Evolutionary conservation across 768 basidiomycete genomes (phyloP), one percentile per base, ranked within the genome.

Genomic region (Agaricus subrufescens): DNA sequence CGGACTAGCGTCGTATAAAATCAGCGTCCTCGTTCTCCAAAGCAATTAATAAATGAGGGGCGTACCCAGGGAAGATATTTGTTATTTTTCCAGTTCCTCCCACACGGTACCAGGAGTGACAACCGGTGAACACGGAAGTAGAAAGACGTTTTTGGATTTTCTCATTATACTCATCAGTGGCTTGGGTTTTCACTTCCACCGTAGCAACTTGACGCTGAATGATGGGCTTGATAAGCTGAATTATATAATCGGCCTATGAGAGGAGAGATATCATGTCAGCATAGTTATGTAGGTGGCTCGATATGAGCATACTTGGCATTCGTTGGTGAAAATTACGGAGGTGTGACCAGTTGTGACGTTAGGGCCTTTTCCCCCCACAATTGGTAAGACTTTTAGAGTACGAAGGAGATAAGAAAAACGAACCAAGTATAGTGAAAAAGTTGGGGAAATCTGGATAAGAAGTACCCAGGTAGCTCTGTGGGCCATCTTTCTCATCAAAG

Each of bases 391-490:
- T 19, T 19, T 19, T 19, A 31, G n/a, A 4, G 9, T 26, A 47
- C n/a, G 5, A 27, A 5, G 48, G 11, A 29, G 19, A 15, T 23
- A 12, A 44, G 39, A 38, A n/a, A 38, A 6, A 58, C 65, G 34
- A 46, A 74, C 78, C 79, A 25, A 67, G 60, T 4, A 79, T 50
- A 8, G 69, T 65, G 60, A 67, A 78, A 55, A 76, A 72, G 58
- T 80, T 80, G 0, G 79, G 79, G 60, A 80, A 80, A 10, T 71
- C 72, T 30, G 78, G 75, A 3, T 75, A 55, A 4, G 69, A 66
- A 1, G 74, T 77, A 27, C 76, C 78, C 7, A 73, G 61, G 60
- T 79, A 79, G 15, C 77, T 77, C 46, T 69, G 69, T 9, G 78
- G 74, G 0, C 78, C 78, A 0, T 68, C 68, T n/a, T 72, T 63